These are phyloP conservation scores for Sabuloglossum arenarium DNA, from an alignment of 495 filamentous ascomycete species.

Conservation along the genomic window DNA sequence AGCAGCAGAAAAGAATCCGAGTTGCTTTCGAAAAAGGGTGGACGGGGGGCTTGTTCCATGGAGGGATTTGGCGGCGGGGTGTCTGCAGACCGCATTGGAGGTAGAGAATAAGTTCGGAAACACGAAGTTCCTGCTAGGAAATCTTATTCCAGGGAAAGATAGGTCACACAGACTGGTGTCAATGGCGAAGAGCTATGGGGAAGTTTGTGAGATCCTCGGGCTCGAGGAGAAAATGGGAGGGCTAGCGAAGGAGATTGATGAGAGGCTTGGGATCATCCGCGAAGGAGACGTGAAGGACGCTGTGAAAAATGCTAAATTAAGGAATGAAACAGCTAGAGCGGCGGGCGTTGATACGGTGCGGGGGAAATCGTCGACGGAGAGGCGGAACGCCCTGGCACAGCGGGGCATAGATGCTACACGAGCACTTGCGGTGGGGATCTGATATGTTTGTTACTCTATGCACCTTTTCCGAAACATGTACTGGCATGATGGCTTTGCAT, in stretches of 20 bases:
- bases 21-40: slow-evolving; percentile 46
- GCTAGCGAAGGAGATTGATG: neutral
- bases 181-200: neutral
- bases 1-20: slow-evolving; percentile 70
- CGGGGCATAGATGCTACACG: neutral
- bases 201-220: neutral
- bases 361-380: neutral
- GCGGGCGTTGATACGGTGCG: neutral
- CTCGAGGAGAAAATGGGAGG: neutral
- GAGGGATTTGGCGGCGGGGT: slow-evolving; percentile 52
- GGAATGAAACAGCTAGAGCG: neutral
- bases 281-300: neutral
- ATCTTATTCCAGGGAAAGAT: slow-evolving; percentile 66
- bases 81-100: slow-evolving; percentile 46
- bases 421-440: neutral
- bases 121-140: slow-evolving; percentile 73
- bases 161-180: slow-evolving; percentile 29
- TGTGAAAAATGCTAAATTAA: slow-evolving; percentile 1
- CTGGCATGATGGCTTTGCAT: neutral
- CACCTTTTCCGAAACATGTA: neutral
- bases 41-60: slow-evolving; percentile 48
- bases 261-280: neutral
- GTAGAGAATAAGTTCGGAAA: slow-evolving; percentile 75
- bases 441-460: neutral
- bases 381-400: neutral